A percentile compares a stretch with the other conserved stretches of the same genome.
Conservation (phyloP, 148 eudicot genomes). For the Camellia lanceoleosa region DNA sequence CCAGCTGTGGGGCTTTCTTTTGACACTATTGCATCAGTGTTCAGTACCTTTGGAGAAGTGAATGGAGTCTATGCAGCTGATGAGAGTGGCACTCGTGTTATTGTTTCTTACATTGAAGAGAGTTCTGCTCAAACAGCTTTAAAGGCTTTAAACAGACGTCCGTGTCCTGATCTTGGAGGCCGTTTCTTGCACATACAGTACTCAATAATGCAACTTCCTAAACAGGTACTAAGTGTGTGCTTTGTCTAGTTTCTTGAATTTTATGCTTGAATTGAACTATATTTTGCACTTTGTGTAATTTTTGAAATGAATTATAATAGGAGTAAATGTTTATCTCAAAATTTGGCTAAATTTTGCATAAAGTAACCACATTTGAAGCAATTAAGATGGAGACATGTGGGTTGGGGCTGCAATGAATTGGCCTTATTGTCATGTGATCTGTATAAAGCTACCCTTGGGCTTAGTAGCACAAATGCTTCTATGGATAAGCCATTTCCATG, state of each 20-base stretch:
- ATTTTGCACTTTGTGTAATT: no score
- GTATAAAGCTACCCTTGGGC: not conserved
- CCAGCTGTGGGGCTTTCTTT: slow-evolving; percentile 80
- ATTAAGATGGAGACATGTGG: not conserved
- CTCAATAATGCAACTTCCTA: slow-evolving; percentile 55
- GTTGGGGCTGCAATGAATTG: not conserved
- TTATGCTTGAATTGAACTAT: not conserved
- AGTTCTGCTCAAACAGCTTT: slow-evolving; percentile 62
- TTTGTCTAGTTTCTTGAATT: not conserved
- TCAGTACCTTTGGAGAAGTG: slow-evolving; percentile 61
- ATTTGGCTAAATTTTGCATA: not conserved
- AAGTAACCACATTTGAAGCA: not conserved
- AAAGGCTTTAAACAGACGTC: slow-evolving; percentile 53
- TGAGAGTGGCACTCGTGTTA: slow-evolving; percentile 72
- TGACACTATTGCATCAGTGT: slow-evolving; percentile 54
- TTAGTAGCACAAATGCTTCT: not conserved
- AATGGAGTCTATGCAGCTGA: slow-evolving; percentile 76
- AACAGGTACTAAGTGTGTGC: slow-evolving; percentile 34
- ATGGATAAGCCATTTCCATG: not conserved
- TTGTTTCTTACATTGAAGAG: slow-evolving; percentile 60
- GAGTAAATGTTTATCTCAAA: not conserved
- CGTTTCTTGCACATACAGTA: slow-evolving; percentile 75
- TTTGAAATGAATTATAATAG: not conserved
- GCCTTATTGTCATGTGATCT: not conserved
- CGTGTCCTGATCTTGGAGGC: slow-evolving; percentile 52